Base-by-base conservation (phyloP, 306 rosid species). In the Casuarina equisetifolia region DNA sequence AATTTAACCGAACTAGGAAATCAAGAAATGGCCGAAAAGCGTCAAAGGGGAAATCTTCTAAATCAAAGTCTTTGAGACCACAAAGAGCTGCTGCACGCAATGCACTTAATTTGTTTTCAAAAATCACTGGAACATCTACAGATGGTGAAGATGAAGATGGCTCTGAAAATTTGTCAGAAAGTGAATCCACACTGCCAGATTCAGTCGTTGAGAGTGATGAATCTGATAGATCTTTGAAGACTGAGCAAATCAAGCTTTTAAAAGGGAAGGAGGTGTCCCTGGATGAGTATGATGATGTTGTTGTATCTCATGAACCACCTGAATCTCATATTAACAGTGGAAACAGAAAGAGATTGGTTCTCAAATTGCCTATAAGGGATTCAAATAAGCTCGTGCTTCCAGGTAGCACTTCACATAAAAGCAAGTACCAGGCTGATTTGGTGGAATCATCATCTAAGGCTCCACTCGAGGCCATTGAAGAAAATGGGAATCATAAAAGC, bases 21-120 rank as follows among this genome's bases (percentile, higher is more conserved):
- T 85, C 89, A 39, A 87, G 85, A 82, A 84, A 80, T 83, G 84
- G 89, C 69, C 90, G 71, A 25, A 91, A 89, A 78, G 9, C 70
- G 75, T 87, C 94, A 67, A 87, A 81, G 85, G 88, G 81, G 78
- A 92, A 86, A 85, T 85, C 88, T 52, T 82, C 93, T 51, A 83
- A 86, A 69, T 87, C 95, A 63, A 92, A 92, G 87, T 86, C 96
- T 71, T 86, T 90, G 75, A 88, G 99, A 84, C 99, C 99, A 76
- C 97, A 78, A 87, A 88, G 99, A 80, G 97, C 91, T 79, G 98
- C 99, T 49, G 99, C 99, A 49, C 93, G 91, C 74, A 92, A 96
- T 79, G 99, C 98, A 46, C 93, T 91, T 57, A 85, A 79, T 80
- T 80, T 93, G 79, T 90, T 96, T 78, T 92, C 98, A 39, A 92